Evolutionary conservation across 352 stramenopile species (phyloP).

Genomic region (Pythium myriotylum): DNA sequence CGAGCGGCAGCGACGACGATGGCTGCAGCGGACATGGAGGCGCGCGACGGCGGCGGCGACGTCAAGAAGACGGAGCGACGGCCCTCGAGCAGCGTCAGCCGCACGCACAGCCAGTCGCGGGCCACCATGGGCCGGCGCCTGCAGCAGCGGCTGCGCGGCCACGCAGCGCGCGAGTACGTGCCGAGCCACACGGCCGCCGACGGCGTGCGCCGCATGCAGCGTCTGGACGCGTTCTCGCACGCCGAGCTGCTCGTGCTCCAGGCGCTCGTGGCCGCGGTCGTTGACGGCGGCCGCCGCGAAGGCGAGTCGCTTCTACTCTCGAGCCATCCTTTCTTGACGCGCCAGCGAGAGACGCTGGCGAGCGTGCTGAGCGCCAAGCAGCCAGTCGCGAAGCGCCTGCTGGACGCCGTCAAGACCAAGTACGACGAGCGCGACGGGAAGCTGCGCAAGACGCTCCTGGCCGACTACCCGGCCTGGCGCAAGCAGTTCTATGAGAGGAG

Average conservation of each 20-base stretch:
- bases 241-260: conserved; percentile 65
- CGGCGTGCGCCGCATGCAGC: conserved; percentile 18
- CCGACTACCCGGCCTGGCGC: conserved; percentile 33
- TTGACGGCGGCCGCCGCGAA: conserved; percentile 30
- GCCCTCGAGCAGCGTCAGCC: conserved; percentile 17
- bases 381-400: conserved; percentile 1
- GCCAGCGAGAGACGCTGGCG: conserved; percentile 11
- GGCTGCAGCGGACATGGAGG: neutral
- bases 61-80: neutral
- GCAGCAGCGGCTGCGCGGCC: neutral
- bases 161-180: conserved; percentile 5
- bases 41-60: neutral
- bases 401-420: neutral
- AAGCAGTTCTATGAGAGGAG: conserved; percentile 47
- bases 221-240: conserved; percentile 55
- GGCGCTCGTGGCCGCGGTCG: conserved; percentile 38
- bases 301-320: conserved; percentile 22
- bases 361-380: conserved; percentile 14
- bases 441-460: conserved; percentile 15
- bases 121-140: conserved; percentile 17
- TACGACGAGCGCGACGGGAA: conserved; percentile 22
- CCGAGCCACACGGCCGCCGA: conserved; percentile 6
- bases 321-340: conserved; percentile 25
- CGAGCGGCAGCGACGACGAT: too few species aligned
- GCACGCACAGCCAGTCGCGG: conserved; percentile 28